These are phyloP conservation scores for Metschnikowia gruessii DNA, from an alignment of 805 yeast species.

Conservation along the genomic window DNA sequence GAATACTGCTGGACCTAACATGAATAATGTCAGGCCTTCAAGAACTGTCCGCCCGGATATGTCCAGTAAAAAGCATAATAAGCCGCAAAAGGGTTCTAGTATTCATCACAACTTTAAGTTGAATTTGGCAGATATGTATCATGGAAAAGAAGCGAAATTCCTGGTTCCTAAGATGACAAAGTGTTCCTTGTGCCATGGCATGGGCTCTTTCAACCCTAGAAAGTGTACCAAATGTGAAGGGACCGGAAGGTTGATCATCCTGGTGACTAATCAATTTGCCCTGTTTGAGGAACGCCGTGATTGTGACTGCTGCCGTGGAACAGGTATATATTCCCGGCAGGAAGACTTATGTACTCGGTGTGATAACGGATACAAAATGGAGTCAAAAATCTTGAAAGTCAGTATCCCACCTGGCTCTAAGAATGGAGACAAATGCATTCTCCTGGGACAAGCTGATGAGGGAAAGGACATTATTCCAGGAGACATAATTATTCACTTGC, in stretches of 20 bases:
- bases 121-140: slow-evolving; percentile 53
- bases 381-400: slow-evolving; percentile 50
- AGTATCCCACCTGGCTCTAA: slow-evolving; percentile 55
- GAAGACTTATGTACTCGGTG: slow-evolving; percentile 27
- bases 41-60: slow-evolving; percentile 12
- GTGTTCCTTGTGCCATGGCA: slow-evolving; percentile 52
- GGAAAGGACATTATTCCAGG: slow-evolving; percentile 60
- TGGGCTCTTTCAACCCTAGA: slow-evolving; percentile 45
- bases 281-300: slow-evolving; percentile 34
- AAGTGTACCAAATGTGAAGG: slow-evolving; percentile 42
- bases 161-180: slow-evolving; percentile 49
- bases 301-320: slow-evolving; percentile 36
- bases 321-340: slow-evolving; percentile 27
- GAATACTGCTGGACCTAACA: neutral
- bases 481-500: slow-evolving; percentile 58
- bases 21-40: slow-evolving; percentile 1
- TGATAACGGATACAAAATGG: slow-evolving; percentile 42
- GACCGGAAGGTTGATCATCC: slow-evolving; percentile 46
- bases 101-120: slow-evolving; percentile 56
- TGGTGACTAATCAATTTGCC: slow-evolving; percentile 41
- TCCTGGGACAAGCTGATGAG: slow-evolving; percentile 66
- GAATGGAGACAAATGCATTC: slow-evolving; percentile 49
- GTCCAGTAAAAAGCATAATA: neutral
- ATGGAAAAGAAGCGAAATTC: slow-evolving; percentile 55
- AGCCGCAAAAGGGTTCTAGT: slow-evolving; percentile 27